Conservation (phyloP, 2,329 filamentous ascomycete species). For the Cryphonectria carpinicola region DNA sequence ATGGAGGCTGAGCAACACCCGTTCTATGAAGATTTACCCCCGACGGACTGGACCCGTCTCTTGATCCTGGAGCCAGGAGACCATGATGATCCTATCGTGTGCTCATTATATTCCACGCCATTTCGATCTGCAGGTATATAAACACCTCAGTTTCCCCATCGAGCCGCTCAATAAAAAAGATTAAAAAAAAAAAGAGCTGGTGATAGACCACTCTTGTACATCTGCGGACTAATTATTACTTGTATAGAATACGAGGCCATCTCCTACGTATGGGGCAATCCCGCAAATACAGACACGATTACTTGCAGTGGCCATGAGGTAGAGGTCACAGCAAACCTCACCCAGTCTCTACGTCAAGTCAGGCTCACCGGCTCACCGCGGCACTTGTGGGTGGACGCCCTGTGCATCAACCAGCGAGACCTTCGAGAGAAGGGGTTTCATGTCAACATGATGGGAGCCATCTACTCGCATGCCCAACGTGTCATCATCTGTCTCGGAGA, state of each 20-base stretch:
- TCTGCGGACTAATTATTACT: not conserved
- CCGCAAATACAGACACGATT: not conserved
- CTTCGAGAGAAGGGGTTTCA: not conserved
- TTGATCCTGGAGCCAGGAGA: not conserved
- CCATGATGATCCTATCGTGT: not conserved
- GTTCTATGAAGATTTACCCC: not conserved
- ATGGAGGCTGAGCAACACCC: not conserved
- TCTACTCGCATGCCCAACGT: not conserved
- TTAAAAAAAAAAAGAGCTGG: too few species aligned
- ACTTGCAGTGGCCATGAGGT: not conserved
- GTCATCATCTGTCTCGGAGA: not conserved
- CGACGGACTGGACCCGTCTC: not conserved
- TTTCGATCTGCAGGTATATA: not conserved
- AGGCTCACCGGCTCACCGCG: not conserved
- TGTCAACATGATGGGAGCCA: not conserved
- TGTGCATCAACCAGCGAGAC: not conserved
- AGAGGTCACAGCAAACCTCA: not conserved
- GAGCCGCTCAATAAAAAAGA: not conserved
- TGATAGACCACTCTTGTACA: not conserved
- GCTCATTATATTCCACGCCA: not conserved
- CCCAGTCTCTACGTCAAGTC: not conserved
- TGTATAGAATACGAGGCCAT: not conserved
- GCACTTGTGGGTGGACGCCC: not conserved
- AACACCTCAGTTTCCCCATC: not conserved
- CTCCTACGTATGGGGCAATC: not conserved